phyloP scores from a whole-genome alignment of 2,329 filamentous ascomycete species.

The Penicillium sp. region DNA sequence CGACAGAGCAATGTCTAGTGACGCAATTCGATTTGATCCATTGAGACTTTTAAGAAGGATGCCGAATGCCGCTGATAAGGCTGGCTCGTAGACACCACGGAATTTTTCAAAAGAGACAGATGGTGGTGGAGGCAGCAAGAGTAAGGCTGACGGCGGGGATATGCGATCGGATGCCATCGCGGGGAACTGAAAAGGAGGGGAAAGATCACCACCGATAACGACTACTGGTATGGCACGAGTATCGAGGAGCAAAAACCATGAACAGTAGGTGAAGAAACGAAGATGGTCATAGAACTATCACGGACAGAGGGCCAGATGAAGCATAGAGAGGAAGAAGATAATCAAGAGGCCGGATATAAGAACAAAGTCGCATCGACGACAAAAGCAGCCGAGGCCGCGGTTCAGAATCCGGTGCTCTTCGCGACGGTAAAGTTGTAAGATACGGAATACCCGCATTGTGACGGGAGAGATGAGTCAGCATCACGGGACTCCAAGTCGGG shows the following conservation, averaged over 20 bases:
- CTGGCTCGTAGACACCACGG: slow-evolving; percentile 63
- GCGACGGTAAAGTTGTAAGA: neutral
- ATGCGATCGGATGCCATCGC: slow-evolving; percentile 31
- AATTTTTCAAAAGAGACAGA: slow-evolving; percentile 59
- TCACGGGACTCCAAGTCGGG: slow-evolving; percentile 17
- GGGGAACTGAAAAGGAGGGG: slow-evolving; percentile 12
- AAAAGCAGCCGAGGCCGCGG: slow-evolving; percentile 10
- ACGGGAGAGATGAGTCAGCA: slow-evolving; percentile 26
- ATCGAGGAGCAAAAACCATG: neutral
- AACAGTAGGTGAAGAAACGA: neutral
- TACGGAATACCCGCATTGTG: slow-evolving; percentile 8
- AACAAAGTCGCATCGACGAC: neutral
- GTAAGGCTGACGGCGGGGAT: slow-evolving; percentile 48
- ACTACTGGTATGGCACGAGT: slow-evolving; percentile 3
- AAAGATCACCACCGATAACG: neutral
- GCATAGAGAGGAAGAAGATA: neutral
- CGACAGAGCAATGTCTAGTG: slow-evolving; percentile 66
- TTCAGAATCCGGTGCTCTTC: neutral
- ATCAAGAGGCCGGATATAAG: neutral
- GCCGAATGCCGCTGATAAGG: slow-evolving; percentile 60
- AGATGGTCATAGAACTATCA: neutral
- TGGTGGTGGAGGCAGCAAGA: slow-evolving; percentile 67
- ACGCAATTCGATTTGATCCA: slow-evolving; percentile 37
- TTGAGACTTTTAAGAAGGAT: slow-evolving; percentile 49
- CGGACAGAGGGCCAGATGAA: neutral